Conservation (phyloP, 176 grass and related monocot species). For the Oryza glumipatula region DNA sequence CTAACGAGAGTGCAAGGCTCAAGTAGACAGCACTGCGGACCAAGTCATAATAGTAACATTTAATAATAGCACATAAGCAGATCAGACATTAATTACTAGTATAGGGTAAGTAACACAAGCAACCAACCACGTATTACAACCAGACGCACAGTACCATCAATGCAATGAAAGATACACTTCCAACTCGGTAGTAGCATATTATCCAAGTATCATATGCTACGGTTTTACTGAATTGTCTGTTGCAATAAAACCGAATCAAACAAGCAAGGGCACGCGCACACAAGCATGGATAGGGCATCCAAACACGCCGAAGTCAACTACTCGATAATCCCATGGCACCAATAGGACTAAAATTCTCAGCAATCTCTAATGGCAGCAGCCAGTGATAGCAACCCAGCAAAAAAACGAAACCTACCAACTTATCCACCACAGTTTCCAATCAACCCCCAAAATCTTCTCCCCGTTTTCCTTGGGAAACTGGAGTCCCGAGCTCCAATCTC, state of each 20-base stretch:
- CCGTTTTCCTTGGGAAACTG: not conserved
- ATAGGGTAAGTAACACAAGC: conserved; percentile 19
- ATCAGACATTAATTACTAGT: conserved; percentile 23
- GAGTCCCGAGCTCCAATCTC: conserved; percentile 10
- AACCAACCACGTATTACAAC: conserved; percentile 24
- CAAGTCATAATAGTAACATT: conserved; percentile 25
- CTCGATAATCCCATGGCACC: conserved; percentile 26
- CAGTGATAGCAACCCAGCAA: conserved; percentile 40
- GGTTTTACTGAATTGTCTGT: conserved; percentile 27
- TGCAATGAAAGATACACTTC: conserved; percentile 39
- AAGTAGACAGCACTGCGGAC: conserved; percentile 16
- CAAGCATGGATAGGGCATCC: not conserved
- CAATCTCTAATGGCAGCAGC: conserved; percentile 23
- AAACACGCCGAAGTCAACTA: conserved; percentile 22
- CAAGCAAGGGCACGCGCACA: conserved; percentile 17
- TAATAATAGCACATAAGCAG: conserved; percentile 44
- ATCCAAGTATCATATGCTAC: conserved; percentile 40
- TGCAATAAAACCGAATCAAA: conserved; percentile 21
- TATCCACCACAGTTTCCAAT: conserved; percentile 36
- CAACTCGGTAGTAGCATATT: conserved; percentile 22
- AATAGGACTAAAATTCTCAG: conserved; percentile 5
- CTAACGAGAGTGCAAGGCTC: conserved; percentile 26
- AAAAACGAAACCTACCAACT: conserved; percentile 19
- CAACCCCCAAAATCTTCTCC: not conserved
- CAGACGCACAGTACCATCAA: conserved; percentile 30